phyloP scores from a whole-genome alignment of 2,329 filamentous ascomycete species.

The Davidsoniella eucalypti region DNA sequence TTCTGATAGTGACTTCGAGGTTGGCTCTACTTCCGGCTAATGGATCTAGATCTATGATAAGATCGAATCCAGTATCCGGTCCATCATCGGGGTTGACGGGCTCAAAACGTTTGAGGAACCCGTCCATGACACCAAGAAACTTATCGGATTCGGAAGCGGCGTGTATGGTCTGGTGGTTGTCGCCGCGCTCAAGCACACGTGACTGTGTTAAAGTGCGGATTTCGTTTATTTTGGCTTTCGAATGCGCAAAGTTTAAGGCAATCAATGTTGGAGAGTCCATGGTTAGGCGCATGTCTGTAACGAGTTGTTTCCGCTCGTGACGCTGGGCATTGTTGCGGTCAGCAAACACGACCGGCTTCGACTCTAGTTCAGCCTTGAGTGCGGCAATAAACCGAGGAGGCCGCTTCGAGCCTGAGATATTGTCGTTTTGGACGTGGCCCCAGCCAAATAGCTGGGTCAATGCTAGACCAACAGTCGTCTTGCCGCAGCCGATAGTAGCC shows the following conservation, averaged over 20 bases:
- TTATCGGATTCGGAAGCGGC: slow-evolving; percentile 58
- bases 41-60: slow-evolving; percentile 71
- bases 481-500: slow-evolving; percentile 89
- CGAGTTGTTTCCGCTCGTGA: slow-evolving; percentile 75
- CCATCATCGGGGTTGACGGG: slow-evolving; percentile 44
- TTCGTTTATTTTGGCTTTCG: slow-evolving; percentile 54
- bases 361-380: slow-evolving; percentile 46
- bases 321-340: slow-evolving; percentile 89
- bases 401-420: slow-evolving; percentile 57
- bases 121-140: slow-evolving; percentile 84
- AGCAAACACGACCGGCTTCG: slow-evolving; percentile 61
- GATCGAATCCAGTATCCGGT: slow-evolving; percentile 74
- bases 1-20: slow-evolving; percentile 58
- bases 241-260: slow-evolving; percentile 77
- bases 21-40: slow-evolving; percentile 64
- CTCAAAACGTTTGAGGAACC: slow-evolving; percentile 78
- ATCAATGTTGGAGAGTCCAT: slow-evolving; percentile 55
- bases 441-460: slow-evolving; percentile 71
- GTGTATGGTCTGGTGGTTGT: slow-evolving; percentile 97
- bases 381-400: slow-evolving; percentile 62
- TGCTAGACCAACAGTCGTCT: slow-evolving; percentile 79
- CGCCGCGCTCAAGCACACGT: slow-evolving; percentile 69
- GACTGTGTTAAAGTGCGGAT: slow-evolving; percentile 61
- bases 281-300: slow-evolving; percentile 54
- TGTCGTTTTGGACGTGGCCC: slow-evolving; percentile 94